phyloP scores from a whole-genome alignment of 1,139 yeast genomes.

The Blastobotrys buckinghamii region DNA sequence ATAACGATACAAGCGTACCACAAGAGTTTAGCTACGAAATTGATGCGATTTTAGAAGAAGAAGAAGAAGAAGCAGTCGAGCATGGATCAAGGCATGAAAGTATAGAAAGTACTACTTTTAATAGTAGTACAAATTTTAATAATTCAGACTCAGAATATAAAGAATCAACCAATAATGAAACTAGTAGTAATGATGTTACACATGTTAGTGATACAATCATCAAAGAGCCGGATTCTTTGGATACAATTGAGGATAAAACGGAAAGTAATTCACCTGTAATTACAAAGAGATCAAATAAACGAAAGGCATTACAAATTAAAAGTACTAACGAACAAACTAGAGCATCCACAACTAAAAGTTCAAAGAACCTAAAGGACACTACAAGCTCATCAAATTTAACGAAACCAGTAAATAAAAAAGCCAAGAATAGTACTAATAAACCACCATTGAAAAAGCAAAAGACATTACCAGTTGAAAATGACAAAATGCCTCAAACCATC shows the following conservation, averaged over 20 bases:
- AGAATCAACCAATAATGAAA: neutral
- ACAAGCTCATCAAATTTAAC: neutral
- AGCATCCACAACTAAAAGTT: neutral
- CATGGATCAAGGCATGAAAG: too few relatives aligned
- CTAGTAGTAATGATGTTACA: neutral
- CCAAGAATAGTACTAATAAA: too few relatives aligned
- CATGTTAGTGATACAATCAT: neutral
- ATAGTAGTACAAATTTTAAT: neutral
- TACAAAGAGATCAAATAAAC: neutral
- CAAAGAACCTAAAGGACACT: neutral
- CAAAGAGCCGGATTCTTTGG: too few relatives aligned
- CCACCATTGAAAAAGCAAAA: constrained; percentile 11
- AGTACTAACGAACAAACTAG: constrained; percentile 1
- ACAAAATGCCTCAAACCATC: constrained; percentile 15
- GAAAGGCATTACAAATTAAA: constrained; percentile 5
- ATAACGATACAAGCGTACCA: neutral
- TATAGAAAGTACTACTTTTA: neutral
- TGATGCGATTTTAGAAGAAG: constrained; percentile 6
- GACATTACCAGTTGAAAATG: constrained; percentile 16
- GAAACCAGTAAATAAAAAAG: too few relatives aligned
- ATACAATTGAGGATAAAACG: neutral
- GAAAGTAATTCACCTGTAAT: too few relatives aligned
- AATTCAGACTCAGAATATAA: neutral
- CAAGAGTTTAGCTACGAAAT: neutral
- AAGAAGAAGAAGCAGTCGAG: constrained; percentile 1